Evolutionary conservation across 2,329 filamentous ascomycete genomes (phyloP), one percentile per base, ranked within the genome.

Genomic region (Nannizziopsis barbatae): DNA sequence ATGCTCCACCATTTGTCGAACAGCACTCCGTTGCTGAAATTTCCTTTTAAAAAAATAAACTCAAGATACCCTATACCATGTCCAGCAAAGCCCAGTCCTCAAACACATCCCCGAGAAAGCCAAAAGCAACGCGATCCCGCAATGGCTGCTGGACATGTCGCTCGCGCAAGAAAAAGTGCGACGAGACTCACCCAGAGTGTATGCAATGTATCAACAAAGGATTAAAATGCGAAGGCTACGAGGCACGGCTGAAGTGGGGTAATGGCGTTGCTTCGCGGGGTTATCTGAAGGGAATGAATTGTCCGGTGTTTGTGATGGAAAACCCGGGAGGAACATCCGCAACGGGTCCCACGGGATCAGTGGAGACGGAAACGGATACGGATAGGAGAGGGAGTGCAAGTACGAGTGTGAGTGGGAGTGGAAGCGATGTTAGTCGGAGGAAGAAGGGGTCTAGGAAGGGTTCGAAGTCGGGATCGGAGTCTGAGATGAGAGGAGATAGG

Each of bases 61-160:
- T 27, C 7, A 27, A 27, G 22, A 27, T 27, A 27, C 39, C 14
- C 27, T 30, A 18, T 42, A 42, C n/a, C 9, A 41, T 35, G 36
- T 40, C 45, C 9, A 10, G 27, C 14, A 6, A 17, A 7, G 5
- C 14, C 2, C 14, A 47, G 15, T 7, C 37, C 6, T 33, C 44
- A 14, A 20, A 11, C 9, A 18, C 5, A 15, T n/a, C 35, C 22
- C 10, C 45, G 3, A 9, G 22, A 27, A 47, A 46, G 36, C 45
- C 45, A 37, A 47, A 47, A n/a, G 31, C 47, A n/a, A 52, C 47
- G 10, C 51, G 51, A 31, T 52, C 51, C n/a, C 51, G 51, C 30
- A 52, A 47, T 31, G 51, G 51, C 20, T 52, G 51, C 47, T 52
- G 51, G 51, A 52, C 51, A 15, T 52, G 51, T 38, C 51, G 51